These are phyloP conservation scores for Trebouxiophyceae sp. DNA, from an alignment of 163 green algal species.

Conservation along the genomic window DNA sequence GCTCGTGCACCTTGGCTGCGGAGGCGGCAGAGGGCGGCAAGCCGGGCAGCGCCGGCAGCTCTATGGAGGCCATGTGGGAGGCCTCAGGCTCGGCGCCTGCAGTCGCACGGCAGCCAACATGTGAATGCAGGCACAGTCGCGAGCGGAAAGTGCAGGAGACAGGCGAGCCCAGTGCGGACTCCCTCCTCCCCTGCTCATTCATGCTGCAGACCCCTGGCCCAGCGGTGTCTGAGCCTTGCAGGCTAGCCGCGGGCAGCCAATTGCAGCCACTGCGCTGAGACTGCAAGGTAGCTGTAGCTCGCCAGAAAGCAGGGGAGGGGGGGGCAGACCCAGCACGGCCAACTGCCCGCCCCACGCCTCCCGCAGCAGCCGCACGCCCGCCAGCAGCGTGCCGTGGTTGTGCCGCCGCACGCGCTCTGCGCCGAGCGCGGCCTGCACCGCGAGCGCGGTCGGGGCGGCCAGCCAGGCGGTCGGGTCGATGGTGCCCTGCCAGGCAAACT, in stretches of 20 bases:
- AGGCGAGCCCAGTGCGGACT: too few species aligned
- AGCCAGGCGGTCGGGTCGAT: slow-evolving; percentile 33
- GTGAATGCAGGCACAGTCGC: too few species aligned
- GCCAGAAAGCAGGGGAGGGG: too few species aligned
- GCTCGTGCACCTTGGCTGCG: slow-evolving; percentile 19
- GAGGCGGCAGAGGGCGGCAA: background rate
- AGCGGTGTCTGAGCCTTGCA: too few species aligned
- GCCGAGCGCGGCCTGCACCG: slow-evolving; percentile 13
- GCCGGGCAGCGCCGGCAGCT: slow-evolving; percentile 29
- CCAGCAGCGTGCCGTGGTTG: slow-evolving; percentile 7
- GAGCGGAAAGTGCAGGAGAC: too few species aligned
- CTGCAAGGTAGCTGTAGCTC: too few species aligned
- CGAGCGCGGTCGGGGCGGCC: slow-evolving; percentile 35
- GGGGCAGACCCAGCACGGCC: too few species aligned
- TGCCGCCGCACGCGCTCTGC: background rate
- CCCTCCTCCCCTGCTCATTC: too few species aligned
- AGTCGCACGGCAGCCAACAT: too few species aligned
- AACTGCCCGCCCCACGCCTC: slow-evolving; percentile 11
- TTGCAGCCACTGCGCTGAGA: slow-evolving; percentile 1
- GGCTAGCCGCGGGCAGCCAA: too few species aligned
- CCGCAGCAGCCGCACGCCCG: slow-evolving; percentile 20
- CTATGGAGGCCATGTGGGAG: slow-evolving; percentile 37
- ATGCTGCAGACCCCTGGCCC: too few species aligned
- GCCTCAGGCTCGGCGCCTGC: slow-evolving; percentile 1
- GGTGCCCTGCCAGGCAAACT: slow-evolving; percentile 34